A percentile compares a stretch with the other conserved stretches of the same genome.
phyloP scores from a whole-genome alignment of 768 basidiomycete genomes.

The Boletellus ananiceps region DNA sequence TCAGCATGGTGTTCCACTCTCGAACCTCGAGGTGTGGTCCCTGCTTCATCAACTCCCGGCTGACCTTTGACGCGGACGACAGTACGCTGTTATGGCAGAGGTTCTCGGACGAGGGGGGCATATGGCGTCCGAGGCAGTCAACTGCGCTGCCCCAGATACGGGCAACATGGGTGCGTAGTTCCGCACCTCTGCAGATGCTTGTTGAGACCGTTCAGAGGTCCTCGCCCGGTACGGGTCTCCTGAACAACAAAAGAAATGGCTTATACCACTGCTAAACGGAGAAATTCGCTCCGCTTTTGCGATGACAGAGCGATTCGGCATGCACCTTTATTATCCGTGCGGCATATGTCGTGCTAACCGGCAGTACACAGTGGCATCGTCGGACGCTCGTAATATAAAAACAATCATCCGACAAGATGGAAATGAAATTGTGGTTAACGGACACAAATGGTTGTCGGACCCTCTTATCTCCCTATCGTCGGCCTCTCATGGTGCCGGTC shows the following conservation, averaged over 20 bases:
- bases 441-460: conserved; percentile 81
- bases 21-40: conserved; percentile 78
- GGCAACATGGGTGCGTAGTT: conserved; percentile 83
- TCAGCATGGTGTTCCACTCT: conserved; percentile 80
- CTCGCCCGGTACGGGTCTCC: conserved; percentile 90
- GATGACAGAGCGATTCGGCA: conserved; percentile 94
- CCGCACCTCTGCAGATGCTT: not conserved
- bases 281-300: conserved; percentile 93
- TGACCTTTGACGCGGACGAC: not conserved
- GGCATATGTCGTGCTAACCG: conserved; percentile 9
- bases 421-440: conserved; percentile 86
- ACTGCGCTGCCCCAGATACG: conserved; percentile 96
- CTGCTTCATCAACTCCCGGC: not conserved
- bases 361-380: conserved; percentile 62
- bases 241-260: conserved; percentile 89
- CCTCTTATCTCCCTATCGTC: not conserved
- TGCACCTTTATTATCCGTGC: not conserved
- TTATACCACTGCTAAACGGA: conserved; percentile 82
- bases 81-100: conserved; percentile 99
- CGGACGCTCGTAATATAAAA: conserved; percentile 92
- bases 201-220: conserved; percentile 62
- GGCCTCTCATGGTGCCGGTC: conserved; percentile 12
- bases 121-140: conserved; percentile 80
- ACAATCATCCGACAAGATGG: conserved; percentile 83
- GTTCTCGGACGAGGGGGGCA: conserved; percentile 80